Percentiles rank a stretch among this genome's conserved stretches.
Conservation (phyloP, 208 protist genomes). For the Leishmania amazonensis region DNA sequence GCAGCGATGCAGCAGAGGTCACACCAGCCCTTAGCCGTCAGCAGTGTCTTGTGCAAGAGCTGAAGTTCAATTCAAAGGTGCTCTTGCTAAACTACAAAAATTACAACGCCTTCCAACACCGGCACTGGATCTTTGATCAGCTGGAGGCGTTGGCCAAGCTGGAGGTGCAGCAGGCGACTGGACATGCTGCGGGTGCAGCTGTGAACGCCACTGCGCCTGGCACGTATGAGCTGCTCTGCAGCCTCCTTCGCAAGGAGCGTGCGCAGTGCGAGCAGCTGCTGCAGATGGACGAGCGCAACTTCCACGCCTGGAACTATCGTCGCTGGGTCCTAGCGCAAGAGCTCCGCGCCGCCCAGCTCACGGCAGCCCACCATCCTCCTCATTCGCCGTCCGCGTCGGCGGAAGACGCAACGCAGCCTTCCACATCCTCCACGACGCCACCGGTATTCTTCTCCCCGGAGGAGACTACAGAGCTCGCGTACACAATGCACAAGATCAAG, state of each 20-base stretch:
- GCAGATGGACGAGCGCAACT: slow-evolving; percentile 88
- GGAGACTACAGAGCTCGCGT: slow-evolving; percentile 73
- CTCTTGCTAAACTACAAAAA: slow-evolving; percentile 79
- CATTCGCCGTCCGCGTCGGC: not conserved
- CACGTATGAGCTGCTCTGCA: slow-evolving; percentile 22
- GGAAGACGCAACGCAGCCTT: not conserved
- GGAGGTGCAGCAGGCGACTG: slow-evolving; percentile 10
- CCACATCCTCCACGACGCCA: not conserved
- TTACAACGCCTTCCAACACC: slow-evolving; percentile 88
- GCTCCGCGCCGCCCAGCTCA: slow-evolving; percentile 20
- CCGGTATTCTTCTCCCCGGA: slow-evolving; percentile 34
- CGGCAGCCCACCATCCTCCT: not conserved
- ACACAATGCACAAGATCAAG: slow-evolving; percentile 86
- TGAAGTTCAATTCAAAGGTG: slow-evolving; percentile 67
- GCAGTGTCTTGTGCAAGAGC: slow-evolving; percentile 52
- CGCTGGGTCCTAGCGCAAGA: slow-evolving; percentile 56
- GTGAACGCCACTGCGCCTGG: not conserved
- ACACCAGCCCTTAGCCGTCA: not conserved
- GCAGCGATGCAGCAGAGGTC: not conserved
- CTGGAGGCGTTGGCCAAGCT: slow-evolving; percentile 36
- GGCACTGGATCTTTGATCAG: slow-evolving; percentile 78
- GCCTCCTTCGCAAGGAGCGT: slow-evolving; percentile 60
- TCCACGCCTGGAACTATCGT: slow-evolving; percentile 90
- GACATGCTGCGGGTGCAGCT: not conserved
- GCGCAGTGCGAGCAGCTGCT: slow-evolving; percentile 75